Conservation (phyloP, 306 rosid species). For the Castanopsis chinensis region DNA sequence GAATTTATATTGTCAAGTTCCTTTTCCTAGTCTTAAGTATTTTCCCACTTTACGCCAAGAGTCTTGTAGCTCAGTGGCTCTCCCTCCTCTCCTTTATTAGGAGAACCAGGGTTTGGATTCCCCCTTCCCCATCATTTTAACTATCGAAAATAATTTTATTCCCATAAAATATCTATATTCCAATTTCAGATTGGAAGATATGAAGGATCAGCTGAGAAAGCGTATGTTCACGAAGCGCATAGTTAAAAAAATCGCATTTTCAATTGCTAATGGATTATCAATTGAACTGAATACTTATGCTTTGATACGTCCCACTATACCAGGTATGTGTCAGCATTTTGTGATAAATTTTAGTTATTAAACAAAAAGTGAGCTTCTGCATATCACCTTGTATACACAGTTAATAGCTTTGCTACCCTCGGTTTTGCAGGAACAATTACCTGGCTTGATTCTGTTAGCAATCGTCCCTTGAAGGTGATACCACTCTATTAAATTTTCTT, state of each 20-base stretch:
- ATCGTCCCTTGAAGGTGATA: constrained; percentile 84
- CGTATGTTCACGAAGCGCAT: constrained; percentile 88
- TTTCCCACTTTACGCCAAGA: background rate
- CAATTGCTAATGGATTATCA: constrained; percentile 59
- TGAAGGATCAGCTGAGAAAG: constrained; percentile 89
- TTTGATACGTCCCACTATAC: constrained; percentile 75
- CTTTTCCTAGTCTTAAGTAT: background rate
- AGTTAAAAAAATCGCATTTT: constrained; percentile 61
- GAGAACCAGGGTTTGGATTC: too few species aligned
- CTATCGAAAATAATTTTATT: too few species aligned
- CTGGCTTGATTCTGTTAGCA: constrained; percentile 94
- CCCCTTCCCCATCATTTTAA: too few species aligned
- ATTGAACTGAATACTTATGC: constrained; percentile 80
- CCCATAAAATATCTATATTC: background rate
- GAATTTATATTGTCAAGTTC: background rate
- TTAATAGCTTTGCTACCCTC: constrained; percentile 15
- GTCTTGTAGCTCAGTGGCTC: too few species aligned
- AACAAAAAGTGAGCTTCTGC: constrained; percentile 14
- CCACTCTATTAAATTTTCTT: constrained; percentile 1
- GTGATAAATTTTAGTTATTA: background rate
- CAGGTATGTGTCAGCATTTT: constrained; percentile 49
- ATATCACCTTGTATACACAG: constrained; percentile 17
- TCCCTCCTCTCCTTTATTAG: too few species aligned
- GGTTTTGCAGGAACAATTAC: constrained; percentile 64
- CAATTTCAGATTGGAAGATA: constrained; percentile 73